Evolutionary conservation across 371 early-diverging fungal genomes (phyloP).

Genomic region (Mycotypha africana): DNA sequence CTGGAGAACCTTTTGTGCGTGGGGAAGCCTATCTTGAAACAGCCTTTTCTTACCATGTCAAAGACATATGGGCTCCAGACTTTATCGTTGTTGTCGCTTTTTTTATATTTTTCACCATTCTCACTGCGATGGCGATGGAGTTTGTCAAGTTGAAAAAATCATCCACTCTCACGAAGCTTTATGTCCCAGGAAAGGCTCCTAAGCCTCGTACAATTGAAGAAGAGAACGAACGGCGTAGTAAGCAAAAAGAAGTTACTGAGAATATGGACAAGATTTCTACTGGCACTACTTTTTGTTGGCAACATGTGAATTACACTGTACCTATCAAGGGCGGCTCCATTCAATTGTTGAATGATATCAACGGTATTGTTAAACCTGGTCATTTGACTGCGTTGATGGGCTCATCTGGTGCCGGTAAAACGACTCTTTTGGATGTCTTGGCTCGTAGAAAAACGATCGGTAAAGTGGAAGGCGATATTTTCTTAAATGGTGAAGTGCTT

Average conservation of each 20-base stretch:
- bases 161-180: conserved; percentile 47
- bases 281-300: conserved; percentile 51
- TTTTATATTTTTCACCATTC: conserved; percentile 42
- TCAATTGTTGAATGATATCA: conserved; percentile 43
- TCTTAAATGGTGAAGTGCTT: conserved; percentile 47
- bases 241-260: conserved; percentile 16
- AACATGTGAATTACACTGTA: conserved; percentile 46
- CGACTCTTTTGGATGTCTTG: conserved; percentile 78
- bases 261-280: conserved; percentile 27
- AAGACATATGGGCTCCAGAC: conserved; percentile 28
- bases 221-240: conserved; percentile 20
- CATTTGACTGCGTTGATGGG: conserved; percentile 78
- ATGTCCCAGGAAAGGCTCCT: conserved; percentile 31
- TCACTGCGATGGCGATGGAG: conserved; percentile 44
- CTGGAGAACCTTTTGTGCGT: conserved; percentile 43
- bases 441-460: conserved; percentile 78
- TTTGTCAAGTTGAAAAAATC: conserved; percentile 33
- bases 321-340: conserved; percentile 44
- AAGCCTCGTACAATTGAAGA: conserved; percentile 20
- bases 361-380: conserved; percentile 56
- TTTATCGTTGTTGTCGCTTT: conserved; percentile 36
- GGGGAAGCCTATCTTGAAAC: conserved; percentile 60
- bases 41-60: conserved; percentile 34
- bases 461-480: conserved; percentile 59
- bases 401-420: conserved; percentile 84